Evolutionary conservation across 257 asterid species (phyloP), one percentile per base, ranked within the genome.

Genomic region (Pogostemon cablin): DNA sequence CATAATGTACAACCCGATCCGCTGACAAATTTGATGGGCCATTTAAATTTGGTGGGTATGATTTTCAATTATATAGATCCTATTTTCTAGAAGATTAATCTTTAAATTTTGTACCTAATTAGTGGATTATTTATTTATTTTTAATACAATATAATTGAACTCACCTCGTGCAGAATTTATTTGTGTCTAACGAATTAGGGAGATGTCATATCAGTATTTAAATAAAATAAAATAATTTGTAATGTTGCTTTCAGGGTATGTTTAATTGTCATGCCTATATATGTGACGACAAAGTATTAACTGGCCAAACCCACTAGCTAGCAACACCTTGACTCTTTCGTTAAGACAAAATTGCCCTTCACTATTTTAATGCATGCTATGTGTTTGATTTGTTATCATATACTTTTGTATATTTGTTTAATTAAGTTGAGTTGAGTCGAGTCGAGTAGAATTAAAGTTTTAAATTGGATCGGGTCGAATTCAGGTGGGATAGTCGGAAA

Each of bases 401-500:
- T 4, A 48, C 11, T 10, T 48, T 48, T 48, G 15, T 15, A 48
- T 49, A 49, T n/a, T n/a, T 2, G 25, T n/a, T 49, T 25, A 25
- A 25, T 1, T 60, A 1, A 46, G 20, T 41, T 60, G 2, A 46
- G 20, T 41, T 63, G 25, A 5, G 9, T 35, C 55, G 12, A 49
- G 41, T 1, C 0, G 15, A 15, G 15, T 15, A 15, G 15, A 15
- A 15, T 15, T 25, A 1, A 25, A 25, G 32, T 25, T 25, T 1
- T 25, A 25, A 25, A 25, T 25, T 25, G 32, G 55, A 49, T 9
- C 17, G 12, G 9, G n/a, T 15, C 1, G 1, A 11, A 49, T 10
- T 12, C 1, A 93, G 97, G 88, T 93, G 99, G 99, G 96, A 91
- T 60, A 54, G 43, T 72, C 87, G 91, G 0, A 81, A 87, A 49